These are phyloP conservation scores for Aspergillus sclerotiicarbonarius DNA, from an alignment of 495 filamentous ascomycete species.

Conservation along the genomic window DNA sequence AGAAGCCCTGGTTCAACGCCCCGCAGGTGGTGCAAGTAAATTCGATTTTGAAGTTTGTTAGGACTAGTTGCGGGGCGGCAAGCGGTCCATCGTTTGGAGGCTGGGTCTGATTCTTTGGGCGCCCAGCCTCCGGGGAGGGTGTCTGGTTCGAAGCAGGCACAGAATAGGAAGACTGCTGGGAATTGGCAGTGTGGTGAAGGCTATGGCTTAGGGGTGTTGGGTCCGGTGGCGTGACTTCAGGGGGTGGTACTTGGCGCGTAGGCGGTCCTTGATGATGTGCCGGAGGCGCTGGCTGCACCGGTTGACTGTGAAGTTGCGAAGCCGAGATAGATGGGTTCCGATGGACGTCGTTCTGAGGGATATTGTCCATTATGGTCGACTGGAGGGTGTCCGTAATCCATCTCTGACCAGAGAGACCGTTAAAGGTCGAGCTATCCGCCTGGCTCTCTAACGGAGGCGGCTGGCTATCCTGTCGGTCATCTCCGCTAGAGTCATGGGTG, in stretches of 20 bases:
- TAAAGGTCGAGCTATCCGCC: slow-evolving; percentile 21
- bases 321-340: slow-evolving; percentile 19
- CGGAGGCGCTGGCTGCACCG: slow-evolving; percentile 21
- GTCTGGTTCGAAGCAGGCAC: slow-evolving; percentile 22
- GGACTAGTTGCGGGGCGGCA: slow-evolving; percentile 31
- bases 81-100: slow-evolving; percentile 26
- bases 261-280: slow-evolving; percentile 16
- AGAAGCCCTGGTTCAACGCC: slow-evolving; percentile 45
- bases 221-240: slow-evolving; percentile 23
- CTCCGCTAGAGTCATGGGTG: slow-evolving; percentile 20
- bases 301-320: slow-evolving; percentile 25
- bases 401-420: slow-evolving; percentile 31
- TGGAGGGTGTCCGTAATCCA: slow-evolving; percentile 38
- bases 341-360: slow-evolving; percentile 25
- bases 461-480: slow-evolving; percentile 21
- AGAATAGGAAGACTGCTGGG: slow-evolving; percentile 26
- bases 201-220: slow-evolving; percentile 21
- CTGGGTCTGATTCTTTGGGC: slow-evolving; percentile 27
- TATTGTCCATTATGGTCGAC: slow-evolving; percentile 27
- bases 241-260: slow-evolving; percentile 21
- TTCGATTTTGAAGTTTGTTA: slow-evolving; percentile 47
- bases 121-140: slow-evolving; percentile 20
- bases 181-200: slow-evolving; percentile 19
- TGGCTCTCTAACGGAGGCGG: slow-evolving; percentile 17
- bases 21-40: slow-evolving; percentile 47